Evolutionary conservation across 768 basidiomycete species (phyloP).

Genomic region (Xerocomellus dryophilus): DNA sequence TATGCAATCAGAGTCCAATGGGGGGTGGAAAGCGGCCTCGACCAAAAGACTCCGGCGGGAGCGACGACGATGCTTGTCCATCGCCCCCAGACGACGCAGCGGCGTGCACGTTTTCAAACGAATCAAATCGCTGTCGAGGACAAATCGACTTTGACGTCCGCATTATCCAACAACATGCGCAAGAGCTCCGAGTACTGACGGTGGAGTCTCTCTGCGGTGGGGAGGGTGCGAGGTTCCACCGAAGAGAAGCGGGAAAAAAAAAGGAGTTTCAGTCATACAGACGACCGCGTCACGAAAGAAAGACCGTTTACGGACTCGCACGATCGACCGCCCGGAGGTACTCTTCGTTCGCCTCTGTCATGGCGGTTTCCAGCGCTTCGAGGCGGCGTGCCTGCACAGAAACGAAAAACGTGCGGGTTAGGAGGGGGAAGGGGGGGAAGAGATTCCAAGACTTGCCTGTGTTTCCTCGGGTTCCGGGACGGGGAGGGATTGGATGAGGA

Average conservation of each 20-base stretch:
- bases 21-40: not conserved
- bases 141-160: slow-evolving; percentile 38
- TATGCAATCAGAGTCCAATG: not conserved
- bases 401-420: not conserved
- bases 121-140: not conserved
- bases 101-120: not conserved
- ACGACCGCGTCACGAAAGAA: not conserved
- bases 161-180: slow-evolving; percentile 53
- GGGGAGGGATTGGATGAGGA: slow-evolving; percentile 76
- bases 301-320: slow-evolving; percentile 55
- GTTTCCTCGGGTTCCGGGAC: slow-evolving; percentile 74
- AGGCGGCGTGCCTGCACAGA: slow-evolving; percentile 58
- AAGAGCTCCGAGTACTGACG: slow-evolving; percentile 58
- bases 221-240: not conserved
- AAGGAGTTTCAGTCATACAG: not conserved
- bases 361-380: slow-evolving; percentile 63
- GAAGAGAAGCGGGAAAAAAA: too few relatives aligned
- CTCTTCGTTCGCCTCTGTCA: slow-evolving; percentile 70
- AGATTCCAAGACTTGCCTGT: slow-evolving; percentile 41
- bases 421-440: too few relatives aligned
- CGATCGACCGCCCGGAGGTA: slow-evolving; percentile 70
- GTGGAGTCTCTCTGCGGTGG: slow-evolving; percentile 52
- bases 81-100: not conserved
- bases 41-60: not conserved
- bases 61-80: not conserved